Evolutionary conservation across 352 stramenopile genomes (phyloP), one percentile per base, ranked within the genome.

Genomic region (Thalassiosira exigua): DNA sequence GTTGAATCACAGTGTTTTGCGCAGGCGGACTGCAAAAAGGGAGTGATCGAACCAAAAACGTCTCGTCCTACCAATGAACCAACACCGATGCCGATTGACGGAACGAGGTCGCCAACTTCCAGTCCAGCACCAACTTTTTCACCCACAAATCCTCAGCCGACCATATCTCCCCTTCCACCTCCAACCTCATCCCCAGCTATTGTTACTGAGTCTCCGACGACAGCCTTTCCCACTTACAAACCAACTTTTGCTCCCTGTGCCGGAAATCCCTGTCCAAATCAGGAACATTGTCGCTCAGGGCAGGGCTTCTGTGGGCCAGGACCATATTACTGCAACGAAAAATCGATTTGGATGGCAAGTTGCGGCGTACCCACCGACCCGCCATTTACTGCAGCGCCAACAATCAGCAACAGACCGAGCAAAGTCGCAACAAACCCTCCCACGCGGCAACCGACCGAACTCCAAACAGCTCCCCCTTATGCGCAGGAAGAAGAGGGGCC

Each of bases 21-120:
- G 19, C 69, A 85, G 52, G 69, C 76, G 2, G 64, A 80, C 39
- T 85, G 76, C 48, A 70, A 68, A 66, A 75, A 69, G 11, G 76
- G 69, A 46, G 50, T 78, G 0, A 32, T 59, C 32, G 59, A 59
- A 7, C 21, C 53, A 56, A 52, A 65, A 29, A 68, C 67, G 54
- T 2, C 33, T 12, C 3, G 33, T n/a, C 53, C 52, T 50, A 62
- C 62, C 48, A 29, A 26, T 2, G 41, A 39, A 36, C 58, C 67
- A 22, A 52, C 69, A 22, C 29, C 30, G 33, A 59, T 29, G 19
- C 33, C 54, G 21, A 22, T 78, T 33, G 29, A 36, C 11, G 75
- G 75, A 53, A 75, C 75, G 27, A 30, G 27, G 9, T 50, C 41
- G 9, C 76, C 76, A 14, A 81, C 76, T n/a, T 7, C 68, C 21